phyloP scores from a whole-genome alignment of 2,329 filamentous ascomycete genomes.

The Chlorencoelia australis region DNA sequence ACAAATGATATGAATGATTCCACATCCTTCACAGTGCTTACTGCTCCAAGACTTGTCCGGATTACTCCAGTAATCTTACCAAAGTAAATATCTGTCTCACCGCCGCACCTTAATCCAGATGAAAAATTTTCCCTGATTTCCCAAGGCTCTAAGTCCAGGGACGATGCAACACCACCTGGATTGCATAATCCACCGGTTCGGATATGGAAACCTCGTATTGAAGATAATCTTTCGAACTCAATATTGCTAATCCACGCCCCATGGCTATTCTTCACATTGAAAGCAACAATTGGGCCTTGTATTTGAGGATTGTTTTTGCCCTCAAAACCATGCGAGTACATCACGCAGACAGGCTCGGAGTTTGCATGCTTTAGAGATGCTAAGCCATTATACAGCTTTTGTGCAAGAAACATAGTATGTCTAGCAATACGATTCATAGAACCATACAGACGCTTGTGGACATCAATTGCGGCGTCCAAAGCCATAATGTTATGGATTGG shows the following conservation, averaged over 20 bases:
- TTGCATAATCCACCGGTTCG: slow-evolving; percentile 88
- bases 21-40: slow-evolving; percentile 73
- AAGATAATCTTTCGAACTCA: slow-evolving; percentile 80
- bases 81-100: slow-evolving; percentile 68
- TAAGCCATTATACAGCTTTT: slow-evolving; percentile 49
- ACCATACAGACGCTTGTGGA: slow-evolving; percentile 60
- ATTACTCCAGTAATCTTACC: slow-evolving; percentile 85
- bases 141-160: slow-evolving; percentile 64
- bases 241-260: slow-evolving; percentile 70
- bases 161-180: slow-evolving; percentile 70
- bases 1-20: slow-evolving; percentile 62
- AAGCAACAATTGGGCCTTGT: slow-evolving; percentile 69
- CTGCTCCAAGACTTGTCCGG: slow-evolving; percentile 77
- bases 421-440: slow-evolving; percentile 58
- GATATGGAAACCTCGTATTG: slow-evolving; percentile 69
- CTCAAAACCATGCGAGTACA: slow-evolving; percentile 28
- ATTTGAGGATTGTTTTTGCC: slow-evolving; percentile 22
- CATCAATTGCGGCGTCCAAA: slow-evolving; percentile 60
- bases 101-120: slow-evolving; percentile 73
- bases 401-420: slow-evolving; percentile 60
- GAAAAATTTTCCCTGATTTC: slow-evolving; percentile 82
- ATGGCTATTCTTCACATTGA: slow-evolving; percentile 63
- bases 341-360: slow-evolving; percentile 21
- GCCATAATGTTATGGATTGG: slow-evolving; percentile 87
- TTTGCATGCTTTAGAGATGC: slow-evolving; percentile 58